phyloP scores from a whole-genome alignment of 495 filamentous ascomycete genomes.

The Daldinia caldariorum region DNA sequence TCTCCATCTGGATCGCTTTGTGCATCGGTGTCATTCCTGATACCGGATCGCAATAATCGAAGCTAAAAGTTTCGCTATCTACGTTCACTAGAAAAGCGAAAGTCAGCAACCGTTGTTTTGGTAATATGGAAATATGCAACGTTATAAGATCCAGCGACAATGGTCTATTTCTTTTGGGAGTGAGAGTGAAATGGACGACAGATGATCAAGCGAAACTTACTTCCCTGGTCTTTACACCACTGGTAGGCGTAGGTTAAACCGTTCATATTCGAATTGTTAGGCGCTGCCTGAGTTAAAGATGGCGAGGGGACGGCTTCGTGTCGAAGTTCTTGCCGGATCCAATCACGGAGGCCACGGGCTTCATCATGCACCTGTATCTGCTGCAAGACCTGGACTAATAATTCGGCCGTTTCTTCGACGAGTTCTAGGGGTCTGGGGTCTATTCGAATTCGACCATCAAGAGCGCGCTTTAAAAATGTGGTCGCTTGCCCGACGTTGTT shows the following conservation, averaged over 20 bases:
- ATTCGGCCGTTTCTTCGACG: constrained; percentile 37
- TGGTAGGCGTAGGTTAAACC: constrained; percentile 26
- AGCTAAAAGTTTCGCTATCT: constrained; percentile 27
- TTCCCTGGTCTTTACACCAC: constrained; percentile 42
- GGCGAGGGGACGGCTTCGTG: not conserved
- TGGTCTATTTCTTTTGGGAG: too few species aligned
- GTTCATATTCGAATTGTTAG: not conserved
- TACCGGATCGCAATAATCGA: constrained; percentile 29
- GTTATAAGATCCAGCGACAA: not conserved
- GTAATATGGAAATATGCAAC: too few species aligned
- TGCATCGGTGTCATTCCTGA: constrained; percentile 38
- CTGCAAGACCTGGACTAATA: constrained; percentile 26
- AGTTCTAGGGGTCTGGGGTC: constrained; percentile 18
- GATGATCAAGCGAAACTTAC: constrained; percentile 16
- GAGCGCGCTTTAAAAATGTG: constrained; percentile 29
- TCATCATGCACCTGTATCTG: constrained; percentile 31
- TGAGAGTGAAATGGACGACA: not conserved
- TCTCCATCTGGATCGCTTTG: constrained; percentile 32
- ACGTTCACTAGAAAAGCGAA: constrained; percentile 16
- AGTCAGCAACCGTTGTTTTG: constrained; percentile 11
- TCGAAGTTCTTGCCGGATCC: constrained; percentile 22
- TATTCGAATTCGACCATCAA: constrained; percentile 23
- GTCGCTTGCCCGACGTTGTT: constrained; percentile 26
- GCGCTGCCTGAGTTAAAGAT: constrained; percentile 5
- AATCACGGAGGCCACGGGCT: constrained; percentile 35